A percentile compares a stretch with the other conserved stretches of the same genome.
phyloP scores from a whole-genome alignment of 208 protist genomes.

The Acanthamoeba divionensis region DNA sequence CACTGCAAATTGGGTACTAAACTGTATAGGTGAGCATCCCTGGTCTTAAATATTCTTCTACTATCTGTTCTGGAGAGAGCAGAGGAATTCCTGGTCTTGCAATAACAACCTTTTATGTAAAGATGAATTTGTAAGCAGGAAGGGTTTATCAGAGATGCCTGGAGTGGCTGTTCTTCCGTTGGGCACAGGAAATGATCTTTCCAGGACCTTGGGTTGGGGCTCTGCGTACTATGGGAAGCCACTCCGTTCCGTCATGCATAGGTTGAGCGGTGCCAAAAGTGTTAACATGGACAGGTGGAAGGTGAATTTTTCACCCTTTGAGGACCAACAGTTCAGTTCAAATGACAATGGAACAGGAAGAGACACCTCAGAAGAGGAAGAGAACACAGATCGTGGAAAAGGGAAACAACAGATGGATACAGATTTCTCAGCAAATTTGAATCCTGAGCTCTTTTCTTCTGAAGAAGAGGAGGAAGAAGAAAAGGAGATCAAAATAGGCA shows the following conservation, averaged over 20 bases:
- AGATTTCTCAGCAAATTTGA: background rate
- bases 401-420: too few species aligned
- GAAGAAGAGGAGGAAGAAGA: background rate
- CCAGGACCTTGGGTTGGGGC: slow-evolving; percentile 78
- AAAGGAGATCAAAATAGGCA: background rate
- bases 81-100: too few species aligned
- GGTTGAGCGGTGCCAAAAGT: background rate
- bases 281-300: background rate
- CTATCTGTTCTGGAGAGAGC: too few species aligned
- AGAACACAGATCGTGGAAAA: too few species aligned
- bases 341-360: background rate
- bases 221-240: slow-evolving; percentile 67
- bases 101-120: too few species aligned
- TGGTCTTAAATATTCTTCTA: background rate
- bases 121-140: too few species aligned
- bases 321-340: background rate
- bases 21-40: slow-evolving; percentile 59
- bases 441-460: too few species aligned
- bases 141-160: background rate
- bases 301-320: background rate
- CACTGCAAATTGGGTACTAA: slow-evolving; percentile 79
- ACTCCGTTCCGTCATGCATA: slow-evolving; percentile 50
- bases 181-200: slow-evolving; percentile 82
- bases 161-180: slow-evolving; percentile 72
- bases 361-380: background rate